phyloP scores from a whole-genome alignment of 352 stramenopile genomes.

The Globisporangium barbulae region DNA sequence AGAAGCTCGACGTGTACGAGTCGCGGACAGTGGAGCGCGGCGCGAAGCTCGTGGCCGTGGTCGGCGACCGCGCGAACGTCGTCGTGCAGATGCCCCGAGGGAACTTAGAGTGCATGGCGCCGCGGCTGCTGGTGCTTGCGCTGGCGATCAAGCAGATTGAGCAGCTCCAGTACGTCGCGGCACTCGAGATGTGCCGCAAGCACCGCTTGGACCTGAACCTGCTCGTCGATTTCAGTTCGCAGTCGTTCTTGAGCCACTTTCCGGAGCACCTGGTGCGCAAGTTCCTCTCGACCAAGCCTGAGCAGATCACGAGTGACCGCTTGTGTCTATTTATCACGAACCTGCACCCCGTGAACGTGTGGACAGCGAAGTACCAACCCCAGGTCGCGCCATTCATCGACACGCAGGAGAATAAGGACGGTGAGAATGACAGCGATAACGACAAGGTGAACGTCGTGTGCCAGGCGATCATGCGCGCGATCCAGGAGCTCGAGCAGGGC shows the following conservation, averaged over 20 bases:
- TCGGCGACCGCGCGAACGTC: slow-evolving; percentile 49
- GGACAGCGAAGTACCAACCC: slow-evolving; percentile 59
- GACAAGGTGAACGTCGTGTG: slow-evolving; percentile 64
- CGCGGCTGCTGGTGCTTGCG: slow-evolving; percentile 54
- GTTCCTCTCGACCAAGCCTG: slow-evolving; percentile 29
- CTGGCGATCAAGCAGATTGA: slow-evolving; percentile 44
- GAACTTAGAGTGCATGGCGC: slow-evolving; percentile 69
- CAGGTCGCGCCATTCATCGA: slow-evolving; percentile 31
- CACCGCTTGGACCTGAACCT: slow-evolving; percentile 80
- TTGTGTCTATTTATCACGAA: slow-evolving; percentile 78
- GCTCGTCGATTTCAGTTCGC: slow-evolving; percentile 57
- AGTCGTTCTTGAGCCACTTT: slow-evolving; percentile 40
- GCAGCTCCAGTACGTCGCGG: slow-evolving; percentile 33
- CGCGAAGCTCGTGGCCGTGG: slow-evolving; percentile 50
- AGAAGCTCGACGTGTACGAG: slow-evolving; percentile 24
- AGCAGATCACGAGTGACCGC: slow-evolving; percentile 47
- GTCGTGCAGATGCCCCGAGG: slow-evolving; percentile 75
- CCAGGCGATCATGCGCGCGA: slow-evolving; percentile 33
- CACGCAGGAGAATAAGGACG: neutral
- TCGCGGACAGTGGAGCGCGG: slow-evolving; percentile 60
- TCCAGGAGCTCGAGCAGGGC: slow-evolving; percentile 28
- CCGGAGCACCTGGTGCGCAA: slow-evolving; percentile 25
- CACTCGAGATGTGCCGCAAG: slow-evolving; percentile 68
- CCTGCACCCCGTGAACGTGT: slow-evolving; percentile 64
- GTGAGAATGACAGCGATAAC: slow-evolving; percentile 1